Evolutionary conservation across 495 filamentous ascomycete species (phyloP).

Genomic region (Tuber magnatum): DNA sequence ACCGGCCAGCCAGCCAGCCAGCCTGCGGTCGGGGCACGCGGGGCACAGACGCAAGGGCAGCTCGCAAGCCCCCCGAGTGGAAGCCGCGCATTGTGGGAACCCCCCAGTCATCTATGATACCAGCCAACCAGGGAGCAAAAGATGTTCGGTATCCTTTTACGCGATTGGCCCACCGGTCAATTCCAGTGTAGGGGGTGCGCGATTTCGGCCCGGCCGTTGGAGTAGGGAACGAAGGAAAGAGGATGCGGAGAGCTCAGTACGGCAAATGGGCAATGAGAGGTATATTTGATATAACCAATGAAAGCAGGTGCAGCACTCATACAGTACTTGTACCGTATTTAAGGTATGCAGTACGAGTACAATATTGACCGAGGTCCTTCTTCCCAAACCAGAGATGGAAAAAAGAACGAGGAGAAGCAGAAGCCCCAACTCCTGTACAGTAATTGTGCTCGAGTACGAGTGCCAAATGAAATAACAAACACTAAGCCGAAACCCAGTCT

Average conservation of each 20-base stretch:
- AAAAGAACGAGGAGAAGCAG: not conserved
- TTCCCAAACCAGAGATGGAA: not conserved
- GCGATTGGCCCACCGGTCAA: too few species aligned
- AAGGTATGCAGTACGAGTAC: not conserved
- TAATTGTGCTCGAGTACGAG: too few species aligned
- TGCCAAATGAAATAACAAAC: not conserved
- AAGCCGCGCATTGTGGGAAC: too few species aligned
- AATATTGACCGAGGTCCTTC: not conserved
- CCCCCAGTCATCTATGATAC: too few species aligned
- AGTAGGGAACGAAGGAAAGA: not conserved
- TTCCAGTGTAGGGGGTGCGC: too few species aligned
- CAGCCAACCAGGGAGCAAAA: too few species aligned
- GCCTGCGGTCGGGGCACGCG: not conserved
- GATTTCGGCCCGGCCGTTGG: too few species aligned
- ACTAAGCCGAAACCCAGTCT: not conserved
- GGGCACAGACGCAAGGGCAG: not conserved
- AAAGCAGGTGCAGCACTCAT: not conserved
- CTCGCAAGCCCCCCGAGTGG: not conserved
- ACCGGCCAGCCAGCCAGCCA: not conserved
- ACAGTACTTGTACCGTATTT: too few species aligned
- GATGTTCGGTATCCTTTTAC: too few species aligned
- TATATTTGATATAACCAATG: not conserved
- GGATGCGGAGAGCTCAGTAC: not conserved
- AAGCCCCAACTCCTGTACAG: not conserved
- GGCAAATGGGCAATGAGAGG: not conserved